Evolutionary conservation across 2,329 filamentous ascomycete species (phyloP), one percentile per base, ranked within the genome.

Genomic region (Pseudopithomyces maydicus): DNA sequence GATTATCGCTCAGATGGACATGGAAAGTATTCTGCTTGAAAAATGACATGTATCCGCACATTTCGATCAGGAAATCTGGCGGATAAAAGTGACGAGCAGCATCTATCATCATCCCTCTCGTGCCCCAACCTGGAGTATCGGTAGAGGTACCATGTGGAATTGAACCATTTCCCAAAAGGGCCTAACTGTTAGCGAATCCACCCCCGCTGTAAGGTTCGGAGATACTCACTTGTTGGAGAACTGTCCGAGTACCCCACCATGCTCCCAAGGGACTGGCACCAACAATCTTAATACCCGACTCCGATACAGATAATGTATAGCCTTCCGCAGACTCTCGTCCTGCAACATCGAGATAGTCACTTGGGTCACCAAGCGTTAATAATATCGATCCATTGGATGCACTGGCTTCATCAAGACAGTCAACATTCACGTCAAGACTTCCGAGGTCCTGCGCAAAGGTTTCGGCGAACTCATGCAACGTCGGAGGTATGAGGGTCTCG

Each of bases 401-500:
- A 2, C 58, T 53, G 1, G 71, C 59, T 22, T 78, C 72, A 7
- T 80, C 59, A 66, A 60, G 73, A 73, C 79, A 1, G 64, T 58
- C 10, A 58, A 56, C 20, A 71, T 72, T 1, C 74, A 78, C 3
- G 77, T 46, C 14, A 68, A 61, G 11, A 78, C 81, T 64, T 47
- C 68, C 57, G 2, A 83, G 70, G 54, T 83, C 81, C 0, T 73
- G 56, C 6, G 66, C 60, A 55, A 83, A 82, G 0, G 74, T 76
- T 11, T 66, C 50, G 0, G 80, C 80, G 39, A 82, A 82, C 1
- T 80, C 77, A 12, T 68, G 54, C 0, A 77, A 74, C 0, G 75
- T 77, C 0, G 81, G 81, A 0, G 81, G 81, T 22, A 82, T 82
- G 3, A 82, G 67, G 0, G 79, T 82, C 29, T 86, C 82, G 0